Conservation (phyloP, 2,329 filamentous ascomycete genomes). For the Fusarium sororula region DNA sequence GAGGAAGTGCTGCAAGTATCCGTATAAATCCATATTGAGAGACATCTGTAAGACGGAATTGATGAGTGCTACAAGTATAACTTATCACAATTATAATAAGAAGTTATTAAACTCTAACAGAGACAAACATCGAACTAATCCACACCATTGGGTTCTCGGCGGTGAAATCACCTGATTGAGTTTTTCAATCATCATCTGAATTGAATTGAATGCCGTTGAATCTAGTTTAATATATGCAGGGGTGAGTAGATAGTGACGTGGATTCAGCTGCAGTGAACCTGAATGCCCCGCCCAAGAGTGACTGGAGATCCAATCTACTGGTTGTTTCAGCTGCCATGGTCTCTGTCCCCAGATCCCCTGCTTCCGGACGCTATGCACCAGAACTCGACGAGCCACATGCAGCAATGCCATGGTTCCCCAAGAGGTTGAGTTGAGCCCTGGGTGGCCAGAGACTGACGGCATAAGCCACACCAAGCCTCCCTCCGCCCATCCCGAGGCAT, state of each 20-base stretch:
- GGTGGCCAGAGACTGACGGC: neutral
- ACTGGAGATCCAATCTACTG: constrained; percentile 24
- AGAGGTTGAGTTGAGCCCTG: neutral
- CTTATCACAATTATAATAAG: neutral
- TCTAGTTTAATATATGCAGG: constrained; percentile 12
- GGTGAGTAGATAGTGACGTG: constrained; percentile 22
- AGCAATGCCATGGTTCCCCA: constrained; percentile 30
- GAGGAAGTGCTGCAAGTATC: constrained; percentile 14
- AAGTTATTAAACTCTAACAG: neutral
- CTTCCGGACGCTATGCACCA: constrained; percentile 30
- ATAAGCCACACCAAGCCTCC: constrained; percentile 29
- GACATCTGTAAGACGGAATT: neutral
- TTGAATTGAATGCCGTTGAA: constrained; percentile 5
- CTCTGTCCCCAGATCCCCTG: constrained; percentile 26
- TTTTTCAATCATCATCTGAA: constrained; percentile 3
- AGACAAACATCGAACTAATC: neutral
- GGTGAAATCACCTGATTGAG: neutral
- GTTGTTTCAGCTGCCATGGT: constrained; percentile 39
- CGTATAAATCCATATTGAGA: neutral
- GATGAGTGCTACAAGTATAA: neutral
- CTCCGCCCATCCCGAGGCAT: constrained; percentile 26
- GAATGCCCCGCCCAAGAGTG: constrained; percentile 19
- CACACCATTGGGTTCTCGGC: neutral
- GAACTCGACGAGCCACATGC: constrained; percentile 31
- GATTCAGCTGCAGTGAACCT: constrained; percentile 34